These are phyloP conservation scores for Taiozyma onychis DNA, from an alignment of 1,139 yeast genomes.

Conservation along the genomic window DNA sequence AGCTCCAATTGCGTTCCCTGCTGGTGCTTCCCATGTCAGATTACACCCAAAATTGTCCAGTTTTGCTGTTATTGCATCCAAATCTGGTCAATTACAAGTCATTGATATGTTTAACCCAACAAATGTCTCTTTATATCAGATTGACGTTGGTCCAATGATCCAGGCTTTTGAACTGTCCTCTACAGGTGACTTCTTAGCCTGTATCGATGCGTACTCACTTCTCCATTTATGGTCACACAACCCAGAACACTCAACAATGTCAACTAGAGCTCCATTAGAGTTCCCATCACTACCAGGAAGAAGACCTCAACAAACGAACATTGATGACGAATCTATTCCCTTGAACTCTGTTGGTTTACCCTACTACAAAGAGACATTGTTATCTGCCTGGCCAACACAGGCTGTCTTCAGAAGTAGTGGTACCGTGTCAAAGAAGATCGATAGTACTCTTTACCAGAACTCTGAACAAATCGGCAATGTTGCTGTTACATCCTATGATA, in stretches of 20 bases:
- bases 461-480: slow-evolving; percentile 13
- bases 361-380: slow-evolving; percentile 67
- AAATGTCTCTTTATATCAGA: slow-evolving; percentile 54
- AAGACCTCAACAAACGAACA: slow-evolving; percentile 22
- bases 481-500: slow-evolving; percentile 38
- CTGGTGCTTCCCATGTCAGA: slow-evolving; percentile 82
- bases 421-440: slow-evolving; percentile 39
- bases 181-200: slow-evolving; percentile 74
- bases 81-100: slow-evolving; percentile 77
- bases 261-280: slow-evolving; percentile 32
- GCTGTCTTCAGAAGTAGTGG: slow-evolving; percentile 49
- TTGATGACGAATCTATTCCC: slow-evolving; percentile 46
- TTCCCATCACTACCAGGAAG: slow-evolving; percentile 31
- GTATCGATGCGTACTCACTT: slow-evolving; percentile 59
- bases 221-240: slow-evolving; percentile 70
- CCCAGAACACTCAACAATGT: slow-evolving; percentile 26
- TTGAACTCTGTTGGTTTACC: slow-evolving; percentile 81
- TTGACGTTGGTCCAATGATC: slow-evolving; percentile 47
- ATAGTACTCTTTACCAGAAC: slow-evolving; percentile 22
- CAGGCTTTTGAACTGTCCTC: slow-evolving; percentile 62
- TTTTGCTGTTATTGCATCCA: slow-evolving; percentile 68
- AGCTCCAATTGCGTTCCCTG: slow-evolving; percentile 82
- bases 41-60: slow-evolving; percentile 87
- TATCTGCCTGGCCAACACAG: slow-evolving; percentile 76
- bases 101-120: slow-evolving; percentile 79